phyloP scores from a whole-genome alignment of 345 rosid genomes.

The Eucalyptus sp. region DNA sequence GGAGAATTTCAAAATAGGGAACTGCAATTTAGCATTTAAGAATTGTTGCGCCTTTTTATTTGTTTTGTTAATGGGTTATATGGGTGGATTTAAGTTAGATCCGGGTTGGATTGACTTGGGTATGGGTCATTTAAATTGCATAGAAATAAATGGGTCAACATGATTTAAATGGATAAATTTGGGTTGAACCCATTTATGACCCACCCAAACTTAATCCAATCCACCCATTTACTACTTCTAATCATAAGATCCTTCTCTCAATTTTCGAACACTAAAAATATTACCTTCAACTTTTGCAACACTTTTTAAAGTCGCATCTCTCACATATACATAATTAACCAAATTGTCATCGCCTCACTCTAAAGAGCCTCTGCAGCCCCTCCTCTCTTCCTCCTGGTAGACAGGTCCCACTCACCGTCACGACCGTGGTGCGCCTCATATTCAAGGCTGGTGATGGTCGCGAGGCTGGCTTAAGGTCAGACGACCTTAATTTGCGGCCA shows the following conservation, averaged over 20 bases:
- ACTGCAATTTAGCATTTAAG: too few relatives aligned
- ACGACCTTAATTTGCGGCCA: not conserved
- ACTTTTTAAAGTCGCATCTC: not conserved
- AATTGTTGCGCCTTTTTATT: too few relatives aligned
- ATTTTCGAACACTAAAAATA: rapidly evolving
- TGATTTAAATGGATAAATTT: too few relatives aligned
- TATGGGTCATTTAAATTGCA: too few relatives aligned
- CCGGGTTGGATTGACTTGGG: too few relatives aligned
- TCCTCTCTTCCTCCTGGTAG: not conserved
- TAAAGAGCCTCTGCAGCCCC: not conserved
- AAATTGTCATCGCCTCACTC: not conserved
- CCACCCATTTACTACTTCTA: too few relatives aligned
- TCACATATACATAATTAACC: not conserved
- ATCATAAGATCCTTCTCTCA: not conserved
- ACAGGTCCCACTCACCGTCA: not conserved
- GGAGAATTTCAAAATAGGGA: too few relatives aligned
- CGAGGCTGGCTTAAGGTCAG: not conserved
- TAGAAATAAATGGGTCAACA: too few relatives aligned
- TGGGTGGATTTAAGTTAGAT: too few relatives aligned
- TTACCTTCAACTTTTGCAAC: not conserved
- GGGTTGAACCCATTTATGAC: too few relatives aligned
- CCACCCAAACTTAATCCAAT: too few relatives aligned
- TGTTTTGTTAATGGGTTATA: too few relatives aligned
- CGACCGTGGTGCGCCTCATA: not conserved
- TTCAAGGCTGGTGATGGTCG: not conserved